Percentiles rank a stretch among this genome's conserved stretches.
Evolutionary conservation across 169 alveolate genomes (phyloP).

Genomic region (Babesia bigemina): DNA sequence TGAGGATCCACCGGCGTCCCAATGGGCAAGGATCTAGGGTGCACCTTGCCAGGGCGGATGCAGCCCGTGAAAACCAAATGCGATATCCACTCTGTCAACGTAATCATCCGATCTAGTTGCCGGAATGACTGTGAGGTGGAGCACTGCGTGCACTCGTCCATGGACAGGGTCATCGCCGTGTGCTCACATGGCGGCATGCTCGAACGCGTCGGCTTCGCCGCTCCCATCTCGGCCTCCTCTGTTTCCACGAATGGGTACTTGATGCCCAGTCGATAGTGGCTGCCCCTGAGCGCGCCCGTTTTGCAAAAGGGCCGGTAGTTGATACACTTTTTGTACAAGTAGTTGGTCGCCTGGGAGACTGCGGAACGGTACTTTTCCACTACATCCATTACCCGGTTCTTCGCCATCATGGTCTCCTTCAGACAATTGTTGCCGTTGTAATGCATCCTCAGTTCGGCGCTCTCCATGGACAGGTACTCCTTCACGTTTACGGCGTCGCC

Average conservation of each 20-base stretch:
- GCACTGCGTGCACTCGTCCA: conserved; percentile 1
- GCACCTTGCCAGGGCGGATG: neutral
- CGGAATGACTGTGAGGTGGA: conserved; percentile 6
- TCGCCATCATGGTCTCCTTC: neutral
- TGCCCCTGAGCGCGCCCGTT: neutral
- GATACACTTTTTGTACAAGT: neutral
- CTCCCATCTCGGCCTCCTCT: conserved; percentile 2
- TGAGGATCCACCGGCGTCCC: neutral
- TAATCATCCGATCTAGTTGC: conserved; percentile 38
- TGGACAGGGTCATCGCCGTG: conserved; percentile 6
- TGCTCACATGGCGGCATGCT: conserved; percentile 11
- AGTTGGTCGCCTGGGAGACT: neutral
- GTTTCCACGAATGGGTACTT: neutral
- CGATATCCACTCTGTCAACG: conserved; percentile 45
- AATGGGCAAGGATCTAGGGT: neutral
- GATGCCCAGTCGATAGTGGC: neutral
- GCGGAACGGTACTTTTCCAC: neutral
- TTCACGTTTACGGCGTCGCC: neutral
- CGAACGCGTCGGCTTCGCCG: neutral
- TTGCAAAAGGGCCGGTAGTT: neutral
- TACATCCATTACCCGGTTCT: neutral
- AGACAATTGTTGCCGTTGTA: neutral
- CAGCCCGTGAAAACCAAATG: conserved; percentile 40
- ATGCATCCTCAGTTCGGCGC: neutral
- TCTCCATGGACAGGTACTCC: neutral